Base-by-base conservation (phyloP, 2,329 filamentous ascomycete species). In the Pseudocercospora vitis region DNA sequence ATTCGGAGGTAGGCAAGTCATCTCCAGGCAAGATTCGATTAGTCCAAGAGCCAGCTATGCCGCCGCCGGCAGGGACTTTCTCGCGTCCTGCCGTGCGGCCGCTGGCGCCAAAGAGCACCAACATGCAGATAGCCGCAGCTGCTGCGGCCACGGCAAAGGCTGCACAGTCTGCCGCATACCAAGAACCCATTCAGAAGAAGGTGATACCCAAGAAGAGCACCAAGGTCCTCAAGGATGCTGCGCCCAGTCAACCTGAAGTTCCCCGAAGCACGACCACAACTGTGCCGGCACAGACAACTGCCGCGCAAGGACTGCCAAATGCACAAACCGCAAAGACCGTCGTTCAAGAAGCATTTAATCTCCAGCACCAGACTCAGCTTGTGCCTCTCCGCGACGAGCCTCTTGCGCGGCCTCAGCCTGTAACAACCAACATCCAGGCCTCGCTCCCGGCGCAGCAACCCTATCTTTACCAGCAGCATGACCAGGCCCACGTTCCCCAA, bases 21-120 rank as follows among this genome's bases (percentile, higher is more conserved):
- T 73, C 72, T 29, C 67, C 68, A 14, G 66, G 67, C 23, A 69
- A 63, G 60, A 67, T 60, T 54, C 71, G 55, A 52, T 59, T 55
- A 19, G 39, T 58, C 8, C 53, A 73, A 53, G 74, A 76, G 59
- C 56, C 65, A 16, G 63, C 59, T 56, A 78, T 80, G 64, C 69
- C 76, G 6, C 69, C 72, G 12, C 70, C 76, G 29, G 26, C 70
- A 81, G 39, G 71, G 75, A 32, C 63, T 4, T 58, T 66, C 39
- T 56, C 60, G 53, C 78, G 81, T 61, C 84, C 83, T n/a, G 81
- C 83, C n/a, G 83, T 87, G 64, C 78, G 84, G 54, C 80, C 81
- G 23, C 63, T 80, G 37, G 59, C 57, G 19, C 37, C 61, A 14
- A 69, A 69, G 60, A 63, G 53, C 45, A 49, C 51, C 40, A 58